phyloP scores from a whole-genome alignment of 2,329 filamentous ascomycete genomes.

The Fusarium sp. region DNA sequence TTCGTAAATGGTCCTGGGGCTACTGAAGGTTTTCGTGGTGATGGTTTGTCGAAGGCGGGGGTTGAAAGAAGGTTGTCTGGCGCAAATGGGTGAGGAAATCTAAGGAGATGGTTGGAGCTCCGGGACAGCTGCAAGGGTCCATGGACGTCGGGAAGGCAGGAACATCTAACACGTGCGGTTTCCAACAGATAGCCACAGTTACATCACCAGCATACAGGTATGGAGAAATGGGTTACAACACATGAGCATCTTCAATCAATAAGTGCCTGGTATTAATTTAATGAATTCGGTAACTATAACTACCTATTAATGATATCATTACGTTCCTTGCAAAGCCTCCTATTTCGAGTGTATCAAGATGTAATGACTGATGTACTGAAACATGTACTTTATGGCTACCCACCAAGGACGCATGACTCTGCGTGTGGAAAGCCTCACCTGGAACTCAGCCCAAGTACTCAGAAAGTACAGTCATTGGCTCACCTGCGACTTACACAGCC shows the following conservation, averaged over 20 bases:
- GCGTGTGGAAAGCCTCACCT: conserved; percentile 18
- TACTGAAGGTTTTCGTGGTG: conserved; percentile 10
- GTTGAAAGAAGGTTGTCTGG: conserved; percentile 41
- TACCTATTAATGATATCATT: conserved; percentile 15
- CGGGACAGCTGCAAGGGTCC: conserved; percentile 39
- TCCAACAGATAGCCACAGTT: conserved; percentile 7
- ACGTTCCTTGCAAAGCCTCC: conserved; percentile 3
- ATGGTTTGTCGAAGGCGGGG: conserved; percentile 25
- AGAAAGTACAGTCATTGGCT: conserved; percentile 24
- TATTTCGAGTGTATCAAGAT: neutral
- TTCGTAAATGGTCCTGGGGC: neutral
- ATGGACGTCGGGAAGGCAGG: conserved; percentile 14
- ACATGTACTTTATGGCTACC: conserved; percentile 33
- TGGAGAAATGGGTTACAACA: neutral
- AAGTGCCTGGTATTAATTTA: neutral
- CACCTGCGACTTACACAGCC: conserved; percentile 31
- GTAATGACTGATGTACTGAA: conserved; percentile 9
- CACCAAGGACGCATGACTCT: conserved; percentile 10
- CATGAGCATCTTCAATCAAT: neutral
- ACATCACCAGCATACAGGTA: neutral
- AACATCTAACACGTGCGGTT: conserved; percentile 28
- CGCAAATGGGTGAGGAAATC: conserved; percentile 21
- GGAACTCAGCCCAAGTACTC: conserved; percentile 31
- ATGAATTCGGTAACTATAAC: neutral
- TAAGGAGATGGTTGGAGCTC: conserved; percentile 36